These are phyloP conservation scores for Leishmania gerbilli DNA, from an alignment of 208 protist genomes.

Conservation along the genomic window DNA sequence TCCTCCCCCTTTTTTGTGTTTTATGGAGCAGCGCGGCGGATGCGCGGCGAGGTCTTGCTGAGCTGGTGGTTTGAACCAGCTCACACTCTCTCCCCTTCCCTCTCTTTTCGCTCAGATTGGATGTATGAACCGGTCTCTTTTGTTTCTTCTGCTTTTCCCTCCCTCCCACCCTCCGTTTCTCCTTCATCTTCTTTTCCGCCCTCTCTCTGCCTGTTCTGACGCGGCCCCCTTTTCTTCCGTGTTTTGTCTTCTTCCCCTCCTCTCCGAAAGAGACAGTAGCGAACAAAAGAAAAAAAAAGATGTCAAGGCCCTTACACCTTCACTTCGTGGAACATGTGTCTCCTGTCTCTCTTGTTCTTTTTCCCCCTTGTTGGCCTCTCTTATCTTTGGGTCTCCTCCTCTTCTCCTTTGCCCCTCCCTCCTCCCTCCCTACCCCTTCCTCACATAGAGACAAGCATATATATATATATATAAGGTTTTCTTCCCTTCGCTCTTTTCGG, in stretches of 20 bases:
- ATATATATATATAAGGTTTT: neutral
- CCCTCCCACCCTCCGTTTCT: neutral
- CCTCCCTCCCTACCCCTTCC: neutral
- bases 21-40: constrained; percentile 1
- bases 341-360: neutral
- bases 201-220: neutral
- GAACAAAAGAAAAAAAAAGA: neutral
- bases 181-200: neutral
- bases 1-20: constrained; percentile 11
- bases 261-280: too few relatives aligned
- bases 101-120: constrained; percentile 9
- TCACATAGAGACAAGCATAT: neutral
- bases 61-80: constrained; percentile 1
- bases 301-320: neutral
- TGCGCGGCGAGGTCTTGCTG: neutral
- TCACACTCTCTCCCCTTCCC: neutral
- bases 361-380: neutral
- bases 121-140: constrained; percentile 9
- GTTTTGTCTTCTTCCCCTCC: too few relatives aligned
- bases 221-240: too few relatives aligned
- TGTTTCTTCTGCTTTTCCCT: constrained; percentile 16
- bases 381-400: neutral
- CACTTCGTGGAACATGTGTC: neutral
- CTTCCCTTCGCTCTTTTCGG: neutral
- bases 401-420: neutral